Percentiles rank a stretch among this genome's conserved stretches.
Conservation (phyloP, 441 rosid genomes). For the Biscutella laevigata region DNA sequence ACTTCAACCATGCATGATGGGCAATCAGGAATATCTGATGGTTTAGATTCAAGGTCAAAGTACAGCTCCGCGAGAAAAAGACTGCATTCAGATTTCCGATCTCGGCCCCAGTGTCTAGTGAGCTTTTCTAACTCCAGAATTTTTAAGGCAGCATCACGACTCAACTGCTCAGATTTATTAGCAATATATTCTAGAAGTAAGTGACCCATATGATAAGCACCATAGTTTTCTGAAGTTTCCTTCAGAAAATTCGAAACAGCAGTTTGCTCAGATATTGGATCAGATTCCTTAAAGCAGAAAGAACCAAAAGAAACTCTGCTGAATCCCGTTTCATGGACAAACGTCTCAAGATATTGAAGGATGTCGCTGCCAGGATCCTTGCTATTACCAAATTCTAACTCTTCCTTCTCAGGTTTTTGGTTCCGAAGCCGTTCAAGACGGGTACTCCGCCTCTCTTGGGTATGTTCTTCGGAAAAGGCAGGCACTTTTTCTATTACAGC, state of each 20-base stretch:
- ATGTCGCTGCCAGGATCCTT: conserved; percentile 62
- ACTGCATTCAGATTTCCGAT: conserved; percentile 80
- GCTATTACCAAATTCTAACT: conserved; percentile 45
- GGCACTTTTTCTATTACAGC: conserved; percentile 44
- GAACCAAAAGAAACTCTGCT: conserved; percentile 30
- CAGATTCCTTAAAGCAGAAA: conserved; percentile 32
- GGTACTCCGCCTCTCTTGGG: conserved; percentile 94
- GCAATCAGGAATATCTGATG: conserved; percentile 40
- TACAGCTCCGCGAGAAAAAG: conserved; percentile 92
- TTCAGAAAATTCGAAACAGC: conserved; percentile 49
- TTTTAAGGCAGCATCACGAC: conserved; percentile 51
- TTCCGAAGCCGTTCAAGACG: conserved; percentile 92
- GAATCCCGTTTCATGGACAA: conserved; percentile 34
- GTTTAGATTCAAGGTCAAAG: conserved; percentile 59
- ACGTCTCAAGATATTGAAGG: conserved; percentile 68
- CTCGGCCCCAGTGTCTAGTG: conserved; percentile 80
- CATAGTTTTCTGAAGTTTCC: conserved; percentile 65
- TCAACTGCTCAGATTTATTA: conserved; percentile 31
- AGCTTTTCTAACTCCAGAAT: conserved; percentile 77
- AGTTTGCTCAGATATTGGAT: conserved; percentile 40
- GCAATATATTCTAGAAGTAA: conserved; percentile 75
- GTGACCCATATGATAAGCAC: conserved; percentile 89
- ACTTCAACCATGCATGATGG: conserved; percentile 59
- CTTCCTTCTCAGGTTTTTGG: conserved; percentile 96
- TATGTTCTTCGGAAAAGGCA: conserved; percentile 57